Evolutionary conservation across 345 rosid genomes (phyloP).

Genomic region (Arabidopsis suecica): DNA sequence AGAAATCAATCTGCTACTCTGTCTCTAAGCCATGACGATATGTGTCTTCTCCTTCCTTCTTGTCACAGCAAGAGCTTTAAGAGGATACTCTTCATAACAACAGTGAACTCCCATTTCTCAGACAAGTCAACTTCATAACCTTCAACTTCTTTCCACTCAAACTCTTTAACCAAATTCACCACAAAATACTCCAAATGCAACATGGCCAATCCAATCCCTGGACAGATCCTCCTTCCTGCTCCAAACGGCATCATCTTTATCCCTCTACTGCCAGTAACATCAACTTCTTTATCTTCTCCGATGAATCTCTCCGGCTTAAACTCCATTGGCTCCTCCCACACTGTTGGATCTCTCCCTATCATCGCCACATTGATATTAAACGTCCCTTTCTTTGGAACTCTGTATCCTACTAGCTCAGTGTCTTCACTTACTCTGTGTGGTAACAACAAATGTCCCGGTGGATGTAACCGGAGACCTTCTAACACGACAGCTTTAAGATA

Average conservation of each 20-base stretch:
- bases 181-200: slow-evolving; percentile 42
- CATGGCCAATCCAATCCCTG: slow-evolving; percentile 29
- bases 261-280: slow-evolving; percentile 28
- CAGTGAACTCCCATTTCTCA: slow-evolving; percentile 28
- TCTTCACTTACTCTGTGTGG: slow-evolving; percentile 3
- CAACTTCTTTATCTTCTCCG: neutral
- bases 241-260: slow-evolving; percentile 45
- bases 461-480: slow-evolving; percentile 27
- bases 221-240: slow-evolving; percentile 41
- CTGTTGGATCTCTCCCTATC: slow-evolving; percentile 36
- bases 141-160: slow-evolving; percentile 31
- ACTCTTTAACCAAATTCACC: slow-evolving; percentile 34
- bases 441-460: slow-evolving; percentile 23
- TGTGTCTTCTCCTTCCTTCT: neutral
- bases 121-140: slow-evolving; percentile 35
- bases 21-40: neutral
- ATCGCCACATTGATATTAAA: slow-evolving; percentile 34
- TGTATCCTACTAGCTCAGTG: slow-evolving; percentile 26
- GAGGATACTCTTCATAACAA: slow-evolving; percentile 28
- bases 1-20: neutral
- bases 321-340: slow-evolving; percentile 40
- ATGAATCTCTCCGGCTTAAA: slow-evolving; percentile 37
- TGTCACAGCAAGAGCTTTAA: slow-evolving; percentile 8
- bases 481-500: slow-evolving; percentile 28
- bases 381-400: slow-evolving; percentile 25